Conservation (phyloP, 2,329 filamentous ascomycete species). For the Microsporum audouinii region DNA sequence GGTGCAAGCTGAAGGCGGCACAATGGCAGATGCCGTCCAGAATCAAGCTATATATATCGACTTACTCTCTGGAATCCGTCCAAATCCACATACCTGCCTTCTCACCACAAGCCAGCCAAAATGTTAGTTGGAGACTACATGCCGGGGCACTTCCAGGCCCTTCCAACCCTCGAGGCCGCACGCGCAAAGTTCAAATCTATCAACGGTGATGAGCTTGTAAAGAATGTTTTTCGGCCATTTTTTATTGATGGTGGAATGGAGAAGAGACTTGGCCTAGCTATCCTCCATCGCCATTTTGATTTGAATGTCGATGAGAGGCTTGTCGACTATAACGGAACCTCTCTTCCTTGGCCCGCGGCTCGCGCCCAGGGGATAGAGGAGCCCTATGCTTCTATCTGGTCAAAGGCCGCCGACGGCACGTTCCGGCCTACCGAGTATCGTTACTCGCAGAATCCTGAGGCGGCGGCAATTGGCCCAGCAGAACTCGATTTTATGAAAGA, state of each 20-base stretch:
- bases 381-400: constrained; percentile 4
- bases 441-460: not conserved
- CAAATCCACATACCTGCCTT: too few relatives aligned
- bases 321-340: constrained; percentile 7
- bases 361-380: not conserved
- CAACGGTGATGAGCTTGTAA: not conserved
- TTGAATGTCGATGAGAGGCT: not conserved
- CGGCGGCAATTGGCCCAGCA: not conserved
- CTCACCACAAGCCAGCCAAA: not conserved
- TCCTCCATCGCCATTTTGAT: constrained; percentile 7
- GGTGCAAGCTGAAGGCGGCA: too few relatives aligned
- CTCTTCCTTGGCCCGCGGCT: constrained; percentile 4
- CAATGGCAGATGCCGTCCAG: too few relatives aligned
- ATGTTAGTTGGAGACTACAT: not conserved
- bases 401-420: not conserved
- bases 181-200: not conserved
- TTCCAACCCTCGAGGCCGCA: constrained; percentile 4
- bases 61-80: too few relatives aligned
- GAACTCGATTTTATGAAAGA: constrained; percentile 6
- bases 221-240: constrained; percentile 7
- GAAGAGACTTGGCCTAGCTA: constrained; percentile 5
- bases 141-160: not conserved
- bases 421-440: constrained; percentile 5
- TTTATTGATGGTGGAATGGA: constrained; percentile 9
- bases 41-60: too few relatives aligned